Evolutionary conservation across 1,284 basidiomycete species (phyloP).

Genomic region (Ganoderma sinense): DNA sequence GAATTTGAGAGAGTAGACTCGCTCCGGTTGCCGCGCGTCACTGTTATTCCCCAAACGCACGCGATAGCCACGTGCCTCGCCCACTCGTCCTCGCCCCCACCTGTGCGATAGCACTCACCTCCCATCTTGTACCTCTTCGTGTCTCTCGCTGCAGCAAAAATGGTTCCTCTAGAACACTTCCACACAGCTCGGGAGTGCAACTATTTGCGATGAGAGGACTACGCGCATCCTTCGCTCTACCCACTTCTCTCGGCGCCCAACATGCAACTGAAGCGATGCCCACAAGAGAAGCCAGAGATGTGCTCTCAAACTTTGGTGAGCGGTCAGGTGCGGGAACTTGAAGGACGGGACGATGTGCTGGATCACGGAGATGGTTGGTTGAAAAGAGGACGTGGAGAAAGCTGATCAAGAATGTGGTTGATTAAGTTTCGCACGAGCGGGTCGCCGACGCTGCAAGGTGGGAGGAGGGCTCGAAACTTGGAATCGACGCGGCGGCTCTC

Average conservation of each 20-base stretch:
- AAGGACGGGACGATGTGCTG: neutral
- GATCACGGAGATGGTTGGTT: neutral
- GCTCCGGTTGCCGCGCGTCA: constrained; percentile 29
- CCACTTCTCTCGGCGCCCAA: neutral
- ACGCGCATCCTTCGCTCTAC: neutral
- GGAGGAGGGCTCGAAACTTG: neutral
- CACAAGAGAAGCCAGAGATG: neutral
- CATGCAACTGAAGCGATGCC: neutral
- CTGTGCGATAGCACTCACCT: constrained; percentile 12
- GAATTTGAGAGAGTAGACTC: constrained; percentile 27
- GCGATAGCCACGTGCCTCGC: constrained; percentile 22
- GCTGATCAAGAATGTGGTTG: neutral
- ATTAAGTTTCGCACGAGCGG: neutral
- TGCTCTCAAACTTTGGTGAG: neutral
- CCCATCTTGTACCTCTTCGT: constrained; percentile 2
- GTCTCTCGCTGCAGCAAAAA: constrained; percentile 2
- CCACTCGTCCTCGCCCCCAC: constrained; percentile 1
- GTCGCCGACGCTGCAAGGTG: neutral
- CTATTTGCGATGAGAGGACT: neutral
- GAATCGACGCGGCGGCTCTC: neutral
- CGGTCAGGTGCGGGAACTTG: neutral
- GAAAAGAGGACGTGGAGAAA: neutral
- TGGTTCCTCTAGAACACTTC: constrained; percentile 10
- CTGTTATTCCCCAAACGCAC: constrained; percentile 25
- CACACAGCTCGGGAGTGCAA: neutral